Conservation (phyloP, 345 rosid species). For the Syzygium oleosum region DNA sequence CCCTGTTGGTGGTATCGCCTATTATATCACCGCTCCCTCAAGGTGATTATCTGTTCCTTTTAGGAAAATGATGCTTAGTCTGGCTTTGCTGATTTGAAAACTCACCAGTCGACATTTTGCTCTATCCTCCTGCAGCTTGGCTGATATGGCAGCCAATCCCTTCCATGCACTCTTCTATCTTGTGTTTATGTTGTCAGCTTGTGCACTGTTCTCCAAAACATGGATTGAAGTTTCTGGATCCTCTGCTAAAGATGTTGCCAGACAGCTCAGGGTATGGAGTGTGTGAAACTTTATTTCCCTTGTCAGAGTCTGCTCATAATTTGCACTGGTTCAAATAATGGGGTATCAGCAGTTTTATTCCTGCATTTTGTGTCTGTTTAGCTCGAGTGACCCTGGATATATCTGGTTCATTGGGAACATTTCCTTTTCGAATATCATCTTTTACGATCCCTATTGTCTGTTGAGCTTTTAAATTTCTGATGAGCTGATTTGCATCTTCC, state of each 20-base stretch:
- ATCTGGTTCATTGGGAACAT: not conserved
- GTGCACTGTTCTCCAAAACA: conserved; percentile 83
- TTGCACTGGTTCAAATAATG: not conserved
- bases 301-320: not conserved
- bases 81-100: not conserved
- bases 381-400: not conserved
- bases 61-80: not conserved
- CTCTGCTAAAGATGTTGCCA: conserved; percentile 77
- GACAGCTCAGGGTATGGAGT: conserved; percentile 64
- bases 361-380: not conserved
- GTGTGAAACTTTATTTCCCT: not conserved
- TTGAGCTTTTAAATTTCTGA: not conserved
- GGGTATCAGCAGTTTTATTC: not conserved
- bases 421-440: not conserved
- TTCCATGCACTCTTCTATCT: conserved; percentile 84
- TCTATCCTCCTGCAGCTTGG: conserved; percentile 43
- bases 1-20: conserved; percentile 80
- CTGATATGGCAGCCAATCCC: conserved; percentile 91
- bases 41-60: conserved; percentile 23
- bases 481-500: not conserved
- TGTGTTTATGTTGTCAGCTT: conserved; percentile 71
- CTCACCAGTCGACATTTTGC: not conserved
- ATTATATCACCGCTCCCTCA: conserved; percentile 78
- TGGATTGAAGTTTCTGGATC: conserved; percentile 95
- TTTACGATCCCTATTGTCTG: not conserved